These are phyloP conservation scores for Pseudonitzschia delicatissima DNA, from an alignment of 108 stramenopile genomes.

Conservation along the genomic window DNA sequence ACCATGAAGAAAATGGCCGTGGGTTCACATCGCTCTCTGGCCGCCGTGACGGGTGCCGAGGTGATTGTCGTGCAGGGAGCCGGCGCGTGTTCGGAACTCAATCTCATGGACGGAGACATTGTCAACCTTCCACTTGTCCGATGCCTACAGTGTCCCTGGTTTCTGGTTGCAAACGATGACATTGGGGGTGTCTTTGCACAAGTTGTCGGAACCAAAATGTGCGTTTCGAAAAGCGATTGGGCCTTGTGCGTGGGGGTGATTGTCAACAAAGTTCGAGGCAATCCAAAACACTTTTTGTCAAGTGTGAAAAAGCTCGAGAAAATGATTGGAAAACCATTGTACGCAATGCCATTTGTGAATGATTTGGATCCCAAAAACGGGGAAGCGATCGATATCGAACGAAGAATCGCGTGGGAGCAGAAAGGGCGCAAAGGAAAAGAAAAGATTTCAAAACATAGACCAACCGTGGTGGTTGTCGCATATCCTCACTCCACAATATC, in stretches of 20 bases:
- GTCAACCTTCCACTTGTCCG: constrained; percentile 42
- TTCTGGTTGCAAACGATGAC: constrained; percentile 44
- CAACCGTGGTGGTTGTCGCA: constrained; percentile 32
- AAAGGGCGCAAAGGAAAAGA: background rate
- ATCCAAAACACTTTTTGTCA: constrained; percentile 27
- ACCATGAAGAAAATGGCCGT: constrained; percentile 26
- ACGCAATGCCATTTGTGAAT: constrained; percentile 28
- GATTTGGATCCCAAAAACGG: constrained; percentile 27
- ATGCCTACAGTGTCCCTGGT: constrained; percentile 34
- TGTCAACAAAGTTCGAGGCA: constrained; percentile 36
- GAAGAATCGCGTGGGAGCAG: constrained; percentile 23
- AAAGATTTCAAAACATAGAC: constrained; percentile 6
- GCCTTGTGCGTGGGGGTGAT: constrained; percentile 34
- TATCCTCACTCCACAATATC: constrained; percentile 40
- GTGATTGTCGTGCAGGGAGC: constrained; percentile 40
- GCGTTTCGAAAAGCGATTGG: constrained; percentile 39
- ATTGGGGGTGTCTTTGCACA: constrained; percentile 46
- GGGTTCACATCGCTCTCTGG: constrained; percentile 24
- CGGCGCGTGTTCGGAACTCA: constrained; percentile 39
- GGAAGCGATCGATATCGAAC: constrained; percentile 31
- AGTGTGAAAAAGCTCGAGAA: constrained; percentile 32
- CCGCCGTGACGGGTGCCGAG: constrained; percentile 30
- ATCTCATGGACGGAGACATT: constrained; percentile 43
- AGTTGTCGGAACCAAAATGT: constrained; percentile 40
- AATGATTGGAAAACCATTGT: constrained; percentile 41